These are phyloP conservation scores for Ogataea paraovalis DNA, from an alignment of 805 yeast genomes.

Conservation along the genomic window DNA sequence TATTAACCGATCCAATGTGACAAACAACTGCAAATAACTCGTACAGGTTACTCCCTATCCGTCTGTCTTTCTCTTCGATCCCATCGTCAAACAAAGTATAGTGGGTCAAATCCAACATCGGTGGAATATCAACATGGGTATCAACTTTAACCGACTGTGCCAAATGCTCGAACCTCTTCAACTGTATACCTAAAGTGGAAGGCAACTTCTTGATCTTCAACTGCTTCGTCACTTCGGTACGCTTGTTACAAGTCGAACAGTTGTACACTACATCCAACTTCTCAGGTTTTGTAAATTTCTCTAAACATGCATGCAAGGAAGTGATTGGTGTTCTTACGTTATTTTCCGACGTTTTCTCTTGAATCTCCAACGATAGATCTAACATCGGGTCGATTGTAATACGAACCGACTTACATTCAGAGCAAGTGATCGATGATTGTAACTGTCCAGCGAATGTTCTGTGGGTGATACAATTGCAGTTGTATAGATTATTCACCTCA, in stretches of 20 bases:
- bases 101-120: constrained; percentile 64
- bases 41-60: constrained; percentile 39
- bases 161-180: constrained; percentile 73
- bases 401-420: constrained; percentile 60
- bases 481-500: constrained; percentile 2
- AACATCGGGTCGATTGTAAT: constrained; percentile 81
- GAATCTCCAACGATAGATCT: constrained; percentile 80
- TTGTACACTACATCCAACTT: constrained; percentile 67
- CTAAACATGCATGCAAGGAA: constrained; percentile 60
- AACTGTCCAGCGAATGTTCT: constrained; percentile 78
- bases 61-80: neutral
- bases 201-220: constrained; percentile 68
- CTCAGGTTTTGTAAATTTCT: constrained; percentile 75
- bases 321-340: constrained; percentile 19
- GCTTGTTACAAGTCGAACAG: constrained; percentile 62
- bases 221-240: constrained; percentile 67
- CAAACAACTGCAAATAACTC: constrained; percentile 85
- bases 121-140: constrained; percentile 66
- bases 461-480: constrained; percentile 79
- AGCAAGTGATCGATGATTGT: constrained; percentile 74
- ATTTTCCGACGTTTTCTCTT: constrained; percentile 28
- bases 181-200: constrained; percentile 75
- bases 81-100: constrained; percentile 35
- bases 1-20: constrained; percentile 89
- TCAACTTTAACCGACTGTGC: constrained; percentile 66